phyloP scores from a whole-genome alignment of 768 basidiomycete genomes.

The Polyporus arcularius region DNA sequence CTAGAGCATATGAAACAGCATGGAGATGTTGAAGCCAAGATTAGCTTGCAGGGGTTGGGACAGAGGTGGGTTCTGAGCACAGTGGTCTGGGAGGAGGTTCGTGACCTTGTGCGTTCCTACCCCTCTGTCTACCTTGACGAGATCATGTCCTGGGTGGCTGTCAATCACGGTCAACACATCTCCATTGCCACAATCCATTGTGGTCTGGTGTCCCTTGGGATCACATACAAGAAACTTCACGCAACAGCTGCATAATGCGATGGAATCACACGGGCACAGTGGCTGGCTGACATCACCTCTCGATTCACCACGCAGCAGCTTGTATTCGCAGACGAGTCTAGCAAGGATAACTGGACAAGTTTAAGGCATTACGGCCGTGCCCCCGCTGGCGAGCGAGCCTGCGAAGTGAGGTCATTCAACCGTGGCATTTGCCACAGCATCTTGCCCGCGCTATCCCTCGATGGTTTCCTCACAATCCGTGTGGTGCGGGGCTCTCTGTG shows the following conservation, averaged over 20 bases:
- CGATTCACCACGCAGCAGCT: conserved; percentile 13
- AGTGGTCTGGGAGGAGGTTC: too few species aligned
- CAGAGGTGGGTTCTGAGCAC: too few species aligned
- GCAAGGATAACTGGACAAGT: conserved; percentile 33
- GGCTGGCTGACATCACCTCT: conserved; percentile 18
- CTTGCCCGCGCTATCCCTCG: conserved; percentile 28
- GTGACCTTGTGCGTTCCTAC: too few species aligned
- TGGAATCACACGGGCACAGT: background rate
- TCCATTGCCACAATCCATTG: background rate
- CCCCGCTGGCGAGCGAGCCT: conserved; percentile 16
- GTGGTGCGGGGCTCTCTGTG: conserved; percentile 32
- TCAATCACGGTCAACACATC: background rate
- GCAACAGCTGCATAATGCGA: conserved; percentile 21
- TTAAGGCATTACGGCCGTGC: conserved; percentile 30
- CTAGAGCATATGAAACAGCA: too few species aligned
- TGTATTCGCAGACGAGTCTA: conserved; percentile 32
- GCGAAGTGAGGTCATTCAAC: background rate
- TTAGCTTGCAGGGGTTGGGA: too few species aligned
- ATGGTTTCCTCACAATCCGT: conserved; percentile 29
- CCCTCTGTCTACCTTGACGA: background rate
- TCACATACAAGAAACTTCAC: conserved; percentile 27
- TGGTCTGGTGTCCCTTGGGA: conserved; percentile 1
- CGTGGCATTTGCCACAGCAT: conserved; percentile 28
- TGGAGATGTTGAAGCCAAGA: too few species aligned
- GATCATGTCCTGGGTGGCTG: conserved; percentile 1